Evolutionary conservation across 768 basidiomycete genomes (phyloP).

Genomic region (Boletus reticuloceps): DNA sequence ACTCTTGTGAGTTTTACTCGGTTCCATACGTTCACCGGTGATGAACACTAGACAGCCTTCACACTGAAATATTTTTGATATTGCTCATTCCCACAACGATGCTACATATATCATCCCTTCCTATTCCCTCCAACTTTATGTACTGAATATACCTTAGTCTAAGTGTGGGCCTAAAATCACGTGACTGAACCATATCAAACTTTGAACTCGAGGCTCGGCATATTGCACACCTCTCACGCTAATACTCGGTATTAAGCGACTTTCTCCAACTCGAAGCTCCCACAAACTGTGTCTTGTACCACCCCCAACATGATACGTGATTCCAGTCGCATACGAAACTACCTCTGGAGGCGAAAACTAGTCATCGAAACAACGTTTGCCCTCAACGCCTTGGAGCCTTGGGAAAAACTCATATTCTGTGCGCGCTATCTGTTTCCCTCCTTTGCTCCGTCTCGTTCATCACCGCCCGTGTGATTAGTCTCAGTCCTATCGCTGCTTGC

Average conservation of each 20-base stretch:
- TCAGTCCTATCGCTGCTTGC: conserved; percentile 38
- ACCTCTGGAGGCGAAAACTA: conserved; percentile 52
- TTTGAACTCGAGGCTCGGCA: background rate
- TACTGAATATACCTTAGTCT: conserved; percentile 12
- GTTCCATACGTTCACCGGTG: background rate
- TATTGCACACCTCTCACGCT: conserved; percentile 3
- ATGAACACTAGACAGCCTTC: conserved; percentile 8
- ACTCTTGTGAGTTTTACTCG: conserved; percentile 12
- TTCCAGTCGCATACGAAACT: conserved; percentile 24
- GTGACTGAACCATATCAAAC: background rate
- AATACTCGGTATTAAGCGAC: background rate
- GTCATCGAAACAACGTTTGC: conserved; percentile 61
- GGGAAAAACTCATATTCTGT: conserved; percentile 67
- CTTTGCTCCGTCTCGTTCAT: background rate
- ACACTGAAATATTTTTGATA: background rate
- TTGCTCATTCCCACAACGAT: conserved; percentile 1
- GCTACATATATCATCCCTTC: conserved; percentile 14
- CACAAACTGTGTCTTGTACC: background rate
- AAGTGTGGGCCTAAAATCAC: background rate
- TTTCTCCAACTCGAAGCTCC: background rate
- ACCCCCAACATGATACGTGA: conserved; percentile 11
- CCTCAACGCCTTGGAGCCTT: conserved; percentile 59
- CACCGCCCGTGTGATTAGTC: conserved; percentile 28
- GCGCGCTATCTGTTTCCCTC: conserved; percentile 25
- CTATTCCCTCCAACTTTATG: conserved; percentile 11